Evolutionary conservation across 2,329 filamentous ascomycete species (phyloP).

Genomic region (Penicillium sp.): DNA sequence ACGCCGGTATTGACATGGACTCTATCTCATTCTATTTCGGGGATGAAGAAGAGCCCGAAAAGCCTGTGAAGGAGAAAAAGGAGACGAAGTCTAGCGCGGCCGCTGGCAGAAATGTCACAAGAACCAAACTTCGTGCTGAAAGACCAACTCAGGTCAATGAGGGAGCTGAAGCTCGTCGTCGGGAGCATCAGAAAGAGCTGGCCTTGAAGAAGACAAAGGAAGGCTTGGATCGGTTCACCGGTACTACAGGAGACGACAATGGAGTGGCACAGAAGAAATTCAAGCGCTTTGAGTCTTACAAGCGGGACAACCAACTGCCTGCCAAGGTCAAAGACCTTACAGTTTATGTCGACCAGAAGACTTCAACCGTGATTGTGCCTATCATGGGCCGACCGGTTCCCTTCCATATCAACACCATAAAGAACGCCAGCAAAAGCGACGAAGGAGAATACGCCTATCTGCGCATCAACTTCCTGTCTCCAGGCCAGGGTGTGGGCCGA

Average conservation of each 20-base stretch:
- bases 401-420: conserved; percentile 97
- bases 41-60: conserved; percentile 79
- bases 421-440: conserved; percentile 96
- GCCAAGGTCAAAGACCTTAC: conserved; percentile 76
- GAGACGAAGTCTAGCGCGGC: conserved; percentile 79
- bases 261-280: conserved; percentile 96
- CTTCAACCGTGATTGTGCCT: conserved; percentile 83
- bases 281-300: conserved; percentile 98
- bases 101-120: conserved; percentile 91
- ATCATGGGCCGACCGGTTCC: conserved; percentile 97
- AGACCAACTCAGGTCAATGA: conserved; percentile 84
- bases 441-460: conserved; percentile 92
- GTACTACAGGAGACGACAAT: conserved; percentile 79
- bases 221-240: conserved; percentile 79
- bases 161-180: conserved; percentile 79
- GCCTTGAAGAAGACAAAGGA: conserved; percentile 86
- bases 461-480: conserved; percentile 94
- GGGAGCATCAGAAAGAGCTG: conserved; percentile 88
- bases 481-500: conserved; percentile 91
- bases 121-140: conserved; percentile 86
- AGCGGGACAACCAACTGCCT: conserved; percentile 92
- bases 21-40: conserved; percentile 99
- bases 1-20: conserved; percentile 86
- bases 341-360: conserved; percentile 88
- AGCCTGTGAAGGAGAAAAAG: conserved; percentile 79